A percentile compares a stretch with the other conserved stretches of the same genome.
phyloP scores from a whole-genome alignment of 306 rosid species.

The Gastrolobium bilobum region DNA sequence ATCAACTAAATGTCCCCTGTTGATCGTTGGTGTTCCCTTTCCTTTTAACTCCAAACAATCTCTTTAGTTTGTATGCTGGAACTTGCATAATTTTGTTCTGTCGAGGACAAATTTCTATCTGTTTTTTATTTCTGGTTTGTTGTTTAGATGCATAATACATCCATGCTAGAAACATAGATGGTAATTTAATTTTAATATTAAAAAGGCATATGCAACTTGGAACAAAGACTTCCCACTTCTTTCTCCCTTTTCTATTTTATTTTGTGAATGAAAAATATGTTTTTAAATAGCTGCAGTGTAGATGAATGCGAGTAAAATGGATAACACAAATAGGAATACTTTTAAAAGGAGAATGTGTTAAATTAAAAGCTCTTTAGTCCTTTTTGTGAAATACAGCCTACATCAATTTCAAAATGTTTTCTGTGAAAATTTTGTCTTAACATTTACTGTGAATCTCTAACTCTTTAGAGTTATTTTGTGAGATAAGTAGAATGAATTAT shows the following conservation, averaged over 20 bases:
- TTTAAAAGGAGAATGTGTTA: neutral
- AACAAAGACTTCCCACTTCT: neutral
- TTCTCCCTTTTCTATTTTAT: neutral
- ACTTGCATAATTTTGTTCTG: neutral
- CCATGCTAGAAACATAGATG: neutral
- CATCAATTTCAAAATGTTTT: constrained; percentile 38
- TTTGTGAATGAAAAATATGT: constrained; percentile 8
- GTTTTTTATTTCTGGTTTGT: constrained; percentile 14
- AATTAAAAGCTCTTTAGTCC: neutral
- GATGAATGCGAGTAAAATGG: neutral
- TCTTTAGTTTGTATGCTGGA: neutral
- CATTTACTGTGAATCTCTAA: constrained; percentile 22
- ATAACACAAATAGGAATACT: neutral
- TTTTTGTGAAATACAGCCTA: constrained; percentile 16
- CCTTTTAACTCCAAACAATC: constrained; percentile 17
- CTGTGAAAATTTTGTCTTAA: constrained; percentile 6
- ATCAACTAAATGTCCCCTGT: constrained; percentile 16
- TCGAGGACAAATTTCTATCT: neutral
- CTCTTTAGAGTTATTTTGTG: neutral
- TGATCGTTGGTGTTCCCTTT: constrained; percentile 27
- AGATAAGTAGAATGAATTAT: constrained; percentile 4
- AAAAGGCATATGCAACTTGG: constrained; percentile 14
- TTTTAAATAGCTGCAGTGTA: neutral
- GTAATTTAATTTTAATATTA: constrained; percentile 5
- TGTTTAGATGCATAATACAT: neutral